Base-by-base conservation (phyloP, 257 asterid species). In the Nicotiana obtusifolia region DNA sequence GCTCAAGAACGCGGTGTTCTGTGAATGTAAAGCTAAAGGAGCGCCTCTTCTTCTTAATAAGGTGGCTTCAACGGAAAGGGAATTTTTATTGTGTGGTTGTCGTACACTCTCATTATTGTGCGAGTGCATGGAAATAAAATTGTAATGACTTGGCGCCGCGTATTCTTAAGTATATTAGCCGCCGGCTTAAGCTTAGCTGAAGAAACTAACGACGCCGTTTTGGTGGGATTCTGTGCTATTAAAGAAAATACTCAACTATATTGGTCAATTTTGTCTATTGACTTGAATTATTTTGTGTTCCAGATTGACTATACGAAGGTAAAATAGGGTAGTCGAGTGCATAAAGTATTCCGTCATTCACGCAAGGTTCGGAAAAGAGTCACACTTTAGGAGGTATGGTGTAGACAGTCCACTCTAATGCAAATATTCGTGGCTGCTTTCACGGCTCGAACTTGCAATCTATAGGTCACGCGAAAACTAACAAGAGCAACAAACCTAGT, bases 71-170 rank as follows among this genome's bases (percentile, higher is more conserved):
- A 22, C 4, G 77, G 65, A 64, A 41, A 17, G 77, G 83, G 53
- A 65, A 28, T 75, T 49, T 28, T 65, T 64, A 80, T 16, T 52
- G 52, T 80, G 83, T 80, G 78, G 78, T 30, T 64, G 77, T 17
- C 65, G 3, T 49, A 80, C 33, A 54, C 33, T 0, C 0, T 65
- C 4, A 22, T 49, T 17, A 2, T 13, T 6, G 61, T 75, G 53
- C 13, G 83, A 33, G 82, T 44, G 82, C 24, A n/a, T n/a, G 15
- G 30, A 52, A 41, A 64, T 44, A 6, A 15, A 64, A 10, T 69
- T 68, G 5, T 37, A 47, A 47, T 64, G 0, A 47, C 83, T 80
- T 64, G 78, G 19, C 83, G 83, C 83, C 83, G 83, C 83, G 78
- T 75, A 49, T 57, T 15, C 2, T 44, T 0, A 44, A 22, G n/a